phyloP scores from a whole-genome alignment of 2,329 filamentous ascomycete species.

The Diaporthe eres region DNA sequence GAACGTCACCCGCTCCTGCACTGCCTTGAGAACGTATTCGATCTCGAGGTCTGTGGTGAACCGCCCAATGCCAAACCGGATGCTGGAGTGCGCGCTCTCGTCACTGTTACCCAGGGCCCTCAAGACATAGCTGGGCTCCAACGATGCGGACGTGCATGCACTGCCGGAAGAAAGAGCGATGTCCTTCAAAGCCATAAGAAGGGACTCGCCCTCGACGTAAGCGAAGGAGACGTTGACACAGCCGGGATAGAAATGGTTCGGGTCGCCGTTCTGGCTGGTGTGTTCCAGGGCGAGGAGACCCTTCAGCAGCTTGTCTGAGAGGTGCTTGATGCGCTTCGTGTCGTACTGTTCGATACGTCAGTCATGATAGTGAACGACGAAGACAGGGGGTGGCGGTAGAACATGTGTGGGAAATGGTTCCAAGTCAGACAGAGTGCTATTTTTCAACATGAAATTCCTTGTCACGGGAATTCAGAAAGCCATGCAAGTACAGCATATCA shows the following conservation, averaged over 20 bases:
- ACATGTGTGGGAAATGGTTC: slow-evolving; percentile 41
- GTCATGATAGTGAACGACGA: neutral
- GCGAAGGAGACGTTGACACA: slow-evolving; percentile 99
- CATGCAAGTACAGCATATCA: slow-evolving; percentile 90
- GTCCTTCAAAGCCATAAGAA: slow-evolving; percentile 98
- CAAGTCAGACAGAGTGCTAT: slow-evolving; percentile 78
- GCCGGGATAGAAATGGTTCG: slow-evolving; percentile 88
- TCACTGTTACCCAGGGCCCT: slow-evolving; percentile 95
- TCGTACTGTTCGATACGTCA: slow-evolving; percentile 80
- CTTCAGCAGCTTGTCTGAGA: slow-evolving; percentile 87
- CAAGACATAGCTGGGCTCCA: slow-evolving; percentile 97
- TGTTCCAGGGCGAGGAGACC: slow-evolving; percentile 93
- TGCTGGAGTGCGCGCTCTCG: slow-evolving; percentile 97
- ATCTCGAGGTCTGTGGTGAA: slow-evolving; percentile 97
- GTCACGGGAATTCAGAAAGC: slow-evolving; percentile 85
- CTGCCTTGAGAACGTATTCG: slow-evolving; percentile 96
- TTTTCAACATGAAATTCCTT: slow-evolving; percentile 70
- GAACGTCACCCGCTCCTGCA: slow-evolving; percentile 91
- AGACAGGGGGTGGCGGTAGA: slow-evolving; percentile 21
- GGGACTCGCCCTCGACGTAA: slow-evolving; percentile 97
- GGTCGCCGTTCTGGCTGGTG: slow-evolving; percentile 90
- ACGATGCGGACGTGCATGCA: slow-evolving; percentile 95
- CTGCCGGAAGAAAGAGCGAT: slow-evolving; percentile 97
- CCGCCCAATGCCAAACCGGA: slow-evolving; percentile 95
- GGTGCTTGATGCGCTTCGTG: slow-evolving; percentile 82